A percentile compares a stretch with the other conserved stretches of the same genome.
phyloP scores from a whole-genome alignment of 371 early-diverging fungal species.

The Rhizoclosmatium hyalinum region DNA sequence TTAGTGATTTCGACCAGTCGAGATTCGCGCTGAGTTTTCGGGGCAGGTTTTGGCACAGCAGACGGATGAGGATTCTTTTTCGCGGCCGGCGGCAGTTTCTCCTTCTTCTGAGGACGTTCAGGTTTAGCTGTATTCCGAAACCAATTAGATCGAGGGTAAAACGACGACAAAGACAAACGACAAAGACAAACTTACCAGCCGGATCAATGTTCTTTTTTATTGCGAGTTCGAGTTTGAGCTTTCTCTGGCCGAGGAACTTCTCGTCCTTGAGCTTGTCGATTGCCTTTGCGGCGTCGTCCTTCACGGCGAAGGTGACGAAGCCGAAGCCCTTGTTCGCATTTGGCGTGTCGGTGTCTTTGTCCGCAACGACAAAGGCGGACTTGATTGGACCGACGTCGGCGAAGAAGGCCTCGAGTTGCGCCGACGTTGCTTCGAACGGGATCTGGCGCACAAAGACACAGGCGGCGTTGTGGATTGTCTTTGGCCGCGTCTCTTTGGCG shows the following conservation, averaged over 20 bases:
- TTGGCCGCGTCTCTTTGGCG: neutral
- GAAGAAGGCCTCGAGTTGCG: slow-evolving; percentile 87
- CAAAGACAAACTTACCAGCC: slow-evolving; percentile 15
- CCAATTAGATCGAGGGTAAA: too few relatives aligned
- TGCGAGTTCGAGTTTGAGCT: slow-evolving; percentile 80
- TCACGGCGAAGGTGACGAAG: slow-evolving; percentile 87
- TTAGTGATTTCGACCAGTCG: slow-evolving; percentile 31
- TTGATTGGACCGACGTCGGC: slow-evolving; percentile 87
- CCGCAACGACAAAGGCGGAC: slow-evolving; percentile 83
- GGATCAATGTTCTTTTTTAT: slow-evolving; percentile 56
- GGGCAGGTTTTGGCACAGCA: neutral
- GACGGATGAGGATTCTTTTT: slow-evolving; percentile 69
- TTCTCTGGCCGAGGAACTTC: slow-evolving; percentile 69
- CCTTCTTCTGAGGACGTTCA: slow-evolving; percentile 3
- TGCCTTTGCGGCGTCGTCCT: slow-evolving; percentile 88
- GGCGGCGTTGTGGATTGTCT: slow-evolving; percentile 8
- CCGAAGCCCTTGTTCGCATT: slow-evolving; percentile 81
- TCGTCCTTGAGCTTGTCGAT: slow-evolving; percentile 62
- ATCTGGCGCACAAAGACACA: slow-evolving; percentile 85
- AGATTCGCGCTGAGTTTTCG: neutral
- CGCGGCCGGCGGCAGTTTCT: slow-evolving; percentile 50
- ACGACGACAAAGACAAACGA: neutral
- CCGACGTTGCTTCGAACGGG: slow-evolving; percentile 79
- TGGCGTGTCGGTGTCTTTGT: slow-evolving; percentile 12
- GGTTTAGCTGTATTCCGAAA: neutral